Evolutionary conservation across 768 basidiomycete genomes (phyloP).

Genomic region (Butyriboletus loyo): DNA sequence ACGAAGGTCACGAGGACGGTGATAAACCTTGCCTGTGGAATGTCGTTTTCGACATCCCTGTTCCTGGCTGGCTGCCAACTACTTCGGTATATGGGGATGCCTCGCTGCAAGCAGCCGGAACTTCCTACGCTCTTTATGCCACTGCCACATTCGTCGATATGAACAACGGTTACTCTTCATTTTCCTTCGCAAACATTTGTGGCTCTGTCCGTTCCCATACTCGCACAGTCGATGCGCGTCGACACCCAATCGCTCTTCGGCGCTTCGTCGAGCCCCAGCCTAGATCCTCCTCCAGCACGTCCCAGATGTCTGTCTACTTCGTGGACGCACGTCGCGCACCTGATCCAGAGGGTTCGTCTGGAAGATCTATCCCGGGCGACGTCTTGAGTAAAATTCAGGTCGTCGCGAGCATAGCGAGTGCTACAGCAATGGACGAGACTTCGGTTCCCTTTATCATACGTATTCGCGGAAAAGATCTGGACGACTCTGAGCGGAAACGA

Average conservation of each 20-base stretch:
- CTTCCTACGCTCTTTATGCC: slow-evolving; percentile 65
- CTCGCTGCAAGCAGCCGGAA: slow-evolving; percentile 46
- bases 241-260: slow-evolving; percentile 44
- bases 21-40: slow-evolving; percentile 63
- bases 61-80: slow-evolving; percentile 90
- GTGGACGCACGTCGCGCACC: slow-evolving; percentile 38
- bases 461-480: slow-evolving; percentile 54
- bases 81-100: slow-evolving; percentile 47
- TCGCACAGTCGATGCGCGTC: slow-evolving; percentile 39
- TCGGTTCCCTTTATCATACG: slow-evolving; percentile 56
- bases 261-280: slow-evolving; percentile 51
- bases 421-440: slow-evolving; percentile 45
- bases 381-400: slow-evolving; percentile 63
- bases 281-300: slow-evolving; percentile 24
- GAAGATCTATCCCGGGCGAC: slow-evolving; percentile 45
- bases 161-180: slow-evolving; percentile 41
- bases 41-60: slow-evolving; percentile 71
- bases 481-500: slow-evolving; percentile 46
- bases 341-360: slow-evolving; percentile 7
- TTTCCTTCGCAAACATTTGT: slow-evolving; percentile 54
- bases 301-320: slow-evolving; percentile 40
- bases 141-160: slow-evolving; percentile 55
- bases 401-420: slow-evolving; percentile 58
- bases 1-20: slow-evolving; percentile 60
- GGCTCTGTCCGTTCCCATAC: slow-evolving; percentile 49